Evolutionary conservation across 371 early-diverging fungal species (phyloP), one percentile per base, ranked within the genome.

Genomic region (Rhizomucor pusillus): DNA sequence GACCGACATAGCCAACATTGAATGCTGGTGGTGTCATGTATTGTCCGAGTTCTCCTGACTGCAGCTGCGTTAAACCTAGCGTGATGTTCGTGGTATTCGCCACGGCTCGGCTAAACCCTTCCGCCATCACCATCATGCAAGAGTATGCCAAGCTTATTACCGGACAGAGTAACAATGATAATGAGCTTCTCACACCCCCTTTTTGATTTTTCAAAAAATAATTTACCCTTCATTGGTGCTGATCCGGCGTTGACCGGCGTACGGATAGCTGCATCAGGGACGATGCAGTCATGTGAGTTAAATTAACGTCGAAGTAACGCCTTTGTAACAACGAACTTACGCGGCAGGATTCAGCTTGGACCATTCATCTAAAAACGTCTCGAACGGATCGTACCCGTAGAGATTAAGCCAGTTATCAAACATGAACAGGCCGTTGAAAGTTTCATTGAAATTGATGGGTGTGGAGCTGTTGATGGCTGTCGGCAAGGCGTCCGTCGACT

Each of bases 41-140:
- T 3, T 60, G 43, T 0, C 81, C 78, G 10, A 81, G 41, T 11
- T 62, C 68, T 6, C 81, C 81, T 0, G 58, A 45, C 0, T 72
- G 62, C 12, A 83, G 51, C 41, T 65, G 62, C 1, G 36, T 47
- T 14, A 83, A 54, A 5, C 75, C 69, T 1, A 61, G 65, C 44
- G 72, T 68, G 11, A 67, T 60, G 29, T 77, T 72, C 3, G 60
- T 66, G 16, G 67, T 74, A 12, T 66, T 66, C 16, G 66, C 60
- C 16, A 83, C 62, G 0, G 66, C 33, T 36, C 59, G 55, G 18
- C 65, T 59, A 47, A 73, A 77, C 3, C 77, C 81, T 40, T 66
- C 50, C 7, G 81, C 84, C 79, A 83, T 78, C 7, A 73, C 64
- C 81, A 80, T 81, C 81, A 83, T 81, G 52, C 82, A 82, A 22